Conservation (phyloP, 805 yeast genomes). For the Cephaloascus fragrans region DNA sequence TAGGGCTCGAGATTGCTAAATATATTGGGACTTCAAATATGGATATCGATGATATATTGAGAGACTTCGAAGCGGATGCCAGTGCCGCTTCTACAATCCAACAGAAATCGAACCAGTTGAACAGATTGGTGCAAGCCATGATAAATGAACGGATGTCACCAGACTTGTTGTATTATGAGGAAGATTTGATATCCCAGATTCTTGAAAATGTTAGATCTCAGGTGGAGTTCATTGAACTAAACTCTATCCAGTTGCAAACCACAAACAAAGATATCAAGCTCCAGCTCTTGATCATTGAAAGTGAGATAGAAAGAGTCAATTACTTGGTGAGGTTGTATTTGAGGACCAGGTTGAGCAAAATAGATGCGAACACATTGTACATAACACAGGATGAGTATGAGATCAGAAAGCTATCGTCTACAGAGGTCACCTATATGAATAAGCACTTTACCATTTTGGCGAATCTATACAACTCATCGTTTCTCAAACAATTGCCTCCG, state of each 20-base stretch:
- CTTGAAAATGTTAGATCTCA: slow-evolving; percentile 54
- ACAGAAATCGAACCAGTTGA: slow-evolving; percentile 24
- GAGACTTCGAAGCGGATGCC: slow-evolving; percentile 44
- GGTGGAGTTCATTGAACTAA: slow-evolving; percentile 66
- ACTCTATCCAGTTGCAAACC: slow-evolving; percentile 67
- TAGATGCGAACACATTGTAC: slow-evolving; percentile 59
- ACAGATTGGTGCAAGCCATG: slow-evolving; percentile 56
- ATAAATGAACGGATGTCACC: slow-evolving; percentile 80
- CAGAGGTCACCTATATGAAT: slow-evolving; percentile 60
- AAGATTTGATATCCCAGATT: slow-evolving; percentile 45
- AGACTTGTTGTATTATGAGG: slow-evolving; percentile 71
- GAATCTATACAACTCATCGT: slow-evolving; percentile 57
- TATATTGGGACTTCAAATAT: no score
- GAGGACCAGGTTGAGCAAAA: slow-evolving; percentile 64
- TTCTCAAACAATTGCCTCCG: slow-evolving; percentile 59
- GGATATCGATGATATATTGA: slow-evolving; percentile 63
- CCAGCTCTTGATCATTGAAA: slow-evolving; percentile 76
- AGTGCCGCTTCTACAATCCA: slow-evolving; percentile 9
- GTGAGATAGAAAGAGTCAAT: slow-evolving; percentile 82
- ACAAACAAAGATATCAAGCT: slow-evolving; percentile 61
- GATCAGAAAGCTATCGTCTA: slow-evolving; percentile 35
- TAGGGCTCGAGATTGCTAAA: no score
- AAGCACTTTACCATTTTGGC: slow-evolving; percentile 55
- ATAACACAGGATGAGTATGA: slow-evolving; percentile 36
- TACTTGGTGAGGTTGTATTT: slow-evolving; percentile 75